Conservation (phyloP, 345 rosid genomes). For the Adansonia digitata region DNA sequence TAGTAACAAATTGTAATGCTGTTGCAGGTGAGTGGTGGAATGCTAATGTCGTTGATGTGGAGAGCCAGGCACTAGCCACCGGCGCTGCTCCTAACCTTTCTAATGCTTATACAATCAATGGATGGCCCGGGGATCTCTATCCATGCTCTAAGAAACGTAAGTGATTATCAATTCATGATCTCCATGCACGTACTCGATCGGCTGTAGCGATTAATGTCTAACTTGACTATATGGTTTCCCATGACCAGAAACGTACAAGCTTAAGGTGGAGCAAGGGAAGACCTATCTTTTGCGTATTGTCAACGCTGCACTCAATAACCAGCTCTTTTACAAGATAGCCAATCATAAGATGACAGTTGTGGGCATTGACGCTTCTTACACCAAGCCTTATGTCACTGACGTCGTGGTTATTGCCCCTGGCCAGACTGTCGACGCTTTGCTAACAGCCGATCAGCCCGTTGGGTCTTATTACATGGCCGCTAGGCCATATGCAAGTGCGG, state of each 20-base stretch:
- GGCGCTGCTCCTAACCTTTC: constrained; percentile 61
- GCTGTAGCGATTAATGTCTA: not conserved
- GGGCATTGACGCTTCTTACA: constrained; percentile 67
- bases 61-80: constrained; percentile 42
- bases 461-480: constrained; percentile 84
- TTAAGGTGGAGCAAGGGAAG: constrained; percentile 59
- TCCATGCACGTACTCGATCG: not conserved
- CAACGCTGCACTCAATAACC: constrained; percentile 86
- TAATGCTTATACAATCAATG: constrained; percentile 83
- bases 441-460: constrained; percentile 48
- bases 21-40: constrained; percentile 91
- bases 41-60: constrained; percentile 59
- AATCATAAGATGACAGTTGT: constrained; percentile 76
- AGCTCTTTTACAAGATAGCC: constrained; percentile 79
- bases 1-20: not conserved
- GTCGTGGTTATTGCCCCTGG: constrained; percentile 64
- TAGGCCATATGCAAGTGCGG: constrained; percentile 49
- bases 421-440: constrained; percentile 63
- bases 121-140: constrained; percentile 81
- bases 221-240: not conserved
- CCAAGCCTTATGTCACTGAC: constrained; percentile 57
- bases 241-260: constrained; percentile 46
- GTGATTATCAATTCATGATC: not conserved
- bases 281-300: constrained; percentile 72
- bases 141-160: constrained; percentile 63